phyloP scores from a whole-genome alignment of 331 rosid genomes.

The Dryas integrifolia region DNA sequence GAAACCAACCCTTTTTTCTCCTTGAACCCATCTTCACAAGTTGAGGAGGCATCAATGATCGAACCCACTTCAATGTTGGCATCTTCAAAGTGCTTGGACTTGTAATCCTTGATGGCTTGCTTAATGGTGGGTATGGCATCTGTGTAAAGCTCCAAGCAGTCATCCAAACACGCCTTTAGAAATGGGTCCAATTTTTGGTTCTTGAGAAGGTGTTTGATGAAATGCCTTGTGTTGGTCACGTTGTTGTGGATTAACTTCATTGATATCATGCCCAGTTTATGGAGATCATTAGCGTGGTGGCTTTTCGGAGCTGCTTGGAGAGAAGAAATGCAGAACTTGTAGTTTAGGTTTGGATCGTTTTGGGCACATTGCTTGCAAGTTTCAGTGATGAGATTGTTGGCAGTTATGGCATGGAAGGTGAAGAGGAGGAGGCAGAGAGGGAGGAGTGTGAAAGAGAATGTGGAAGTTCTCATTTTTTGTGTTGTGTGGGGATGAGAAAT shows the following conservation, averaged over 20 bases:
- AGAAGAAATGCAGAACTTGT: slow-evolving; percentile 57
- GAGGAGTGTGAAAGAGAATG: slow-evolving; percentile 16
- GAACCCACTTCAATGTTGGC: slow-evolving; percentile 53
- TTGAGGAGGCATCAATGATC: slow-evolving; percentile 49
- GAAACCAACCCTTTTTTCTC: slow-evolving; percentile 38
- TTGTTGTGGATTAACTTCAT: slow-evolving; percentile 43
- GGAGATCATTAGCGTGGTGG: slow-evolving; percentile 30
- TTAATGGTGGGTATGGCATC: slow-evolving; percentile 41
- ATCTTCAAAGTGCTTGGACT: slow-evolving; percentile 38
- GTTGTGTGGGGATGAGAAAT: not conserved
- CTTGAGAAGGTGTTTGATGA: slow-evolving; percentile 32
- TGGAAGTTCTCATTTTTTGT: slow-evolving; percentile 6
- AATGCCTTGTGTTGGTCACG: slow-evolving; percentile 39
- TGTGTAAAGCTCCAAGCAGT: slow-evolving; percentile 57
- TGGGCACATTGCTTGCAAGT: slow-evolving; percentile 54
- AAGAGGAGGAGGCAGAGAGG: slow-evolving; percentile 15
- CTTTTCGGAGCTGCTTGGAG: slow-evolving; percentile 39
- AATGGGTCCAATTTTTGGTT: slow-evolving; percentile 26
- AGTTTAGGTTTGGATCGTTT: slow-evolving; percentile 57
- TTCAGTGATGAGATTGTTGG: slow-evolving; percentile 41
- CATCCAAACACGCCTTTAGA: slow-evolving; percentile 39
- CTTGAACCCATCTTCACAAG: slow-evolving; percentile 82
- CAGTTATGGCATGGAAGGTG: slow-evolving; percentile 12
- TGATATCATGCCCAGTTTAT: slow-evolving; percentile 48
- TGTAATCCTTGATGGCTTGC: slow-evolving; percentile 44